A percentile compares a stretch with the other conserved stretches of the same genome.
phyloP scores from a whole-genome alignment of 345 rosid genomes.

The Cardamine chenopodiifolia region DNA sequence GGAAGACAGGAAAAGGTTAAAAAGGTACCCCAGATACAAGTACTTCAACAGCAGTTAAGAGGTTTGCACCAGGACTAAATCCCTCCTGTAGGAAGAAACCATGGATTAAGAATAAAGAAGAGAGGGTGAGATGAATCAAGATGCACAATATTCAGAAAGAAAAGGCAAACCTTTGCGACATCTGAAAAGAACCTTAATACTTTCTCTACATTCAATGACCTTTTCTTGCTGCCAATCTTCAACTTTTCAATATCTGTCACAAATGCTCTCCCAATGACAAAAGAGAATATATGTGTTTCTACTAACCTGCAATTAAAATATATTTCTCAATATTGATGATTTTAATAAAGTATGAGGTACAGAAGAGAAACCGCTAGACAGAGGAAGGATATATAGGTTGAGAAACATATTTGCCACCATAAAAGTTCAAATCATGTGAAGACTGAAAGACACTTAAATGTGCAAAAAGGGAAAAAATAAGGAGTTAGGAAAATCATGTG shows the following conservation, averaged over 20 bases:
- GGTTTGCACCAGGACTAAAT: constrained; percentile 85
- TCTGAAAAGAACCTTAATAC: constrained; percentile 81
- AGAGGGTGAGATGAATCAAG: constrained; percentile 6
- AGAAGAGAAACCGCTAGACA: constrained; percentile 22
- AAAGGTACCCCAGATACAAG: constrained; percentile 91
- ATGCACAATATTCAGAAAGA: constrained; percentile 26
- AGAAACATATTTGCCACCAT: constrained; percentile 12
- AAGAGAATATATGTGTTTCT: constrained; percentile 97
- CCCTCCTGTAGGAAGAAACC: constrained; percentile 67
- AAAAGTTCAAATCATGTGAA: constrained; percentile 13
- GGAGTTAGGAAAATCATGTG: constrained; percentile 20
- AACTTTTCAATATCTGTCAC: constrained; percentile 97
- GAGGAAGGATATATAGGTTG: constrained; percentile 21
- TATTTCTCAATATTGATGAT: constrained; percentile 43
- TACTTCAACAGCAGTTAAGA: constrained; percentile 87
- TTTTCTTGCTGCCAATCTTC: constrained; percentile 90
- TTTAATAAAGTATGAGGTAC: constrained; percentile 15
- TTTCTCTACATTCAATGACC: constrained; percentile 73
- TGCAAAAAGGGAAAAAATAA: constrained; percentile 9
- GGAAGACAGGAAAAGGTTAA: constrained; percentile 28
- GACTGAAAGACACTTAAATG: constrained; percentile 12
- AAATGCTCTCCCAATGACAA: constrained; percentile 99
- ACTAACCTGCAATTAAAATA: constrained; percentile 78
- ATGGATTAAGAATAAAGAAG: constrained; percentile 33
- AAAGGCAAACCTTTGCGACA: constrained; percentile 67